Evolutionary conservation across 148 eudicot genomes (phyloP), one percentile per base, ranked within the genome.

Genomic region (Cornus kousa): DNA sequence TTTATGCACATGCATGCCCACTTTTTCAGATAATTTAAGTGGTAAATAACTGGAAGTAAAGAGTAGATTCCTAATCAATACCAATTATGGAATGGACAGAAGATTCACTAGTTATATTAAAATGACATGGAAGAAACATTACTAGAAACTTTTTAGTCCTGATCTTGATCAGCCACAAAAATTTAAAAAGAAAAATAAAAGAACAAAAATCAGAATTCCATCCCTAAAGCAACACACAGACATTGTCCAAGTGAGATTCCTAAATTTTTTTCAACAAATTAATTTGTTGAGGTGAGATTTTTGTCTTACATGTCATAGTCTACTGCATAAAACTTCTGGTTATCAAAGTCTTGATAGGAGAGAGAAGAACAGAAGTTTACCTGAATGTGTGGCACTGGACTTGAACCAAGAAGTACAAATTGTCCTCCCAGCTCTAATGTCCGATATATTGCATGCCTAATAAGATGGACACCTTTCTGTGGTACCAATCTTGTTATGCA

Each of bases 401-500:
- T 96, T 77, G 95, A 93, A 79, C 98, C 98, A 69, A 96, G 94
- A 77, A 96, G 97, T 70, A 96, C 92, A 87, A 96, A 96, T 72
- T 96, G 98, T 50, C 98, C 99, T 35, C 98, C 98, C 66, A 90
- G 81, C 77, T 93, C 97, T 86, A 90, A 55, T 67, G 97, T 89
- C 68, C 92, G 86, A 72, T 93, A 96, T 68, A 96, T 88, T 80
- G 99, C 99, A 89, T 96, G 98, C 80, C 95, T 86, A 74, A 93
- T 96, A 70, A 96, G 95, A 92, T 93, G 99, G 65, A 96, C 96
- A 60, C 98, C 98, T 84, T 93, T 93, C 77, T 96, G 98, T 17
- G 99, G 98, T 37, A 96, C 99, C 86, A 96, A 85, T 85, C 99
- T 90, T 77, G 99, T 93, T 76, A 96, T 88, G 86, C 97, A 96